A percentile compares a stretch with the other conserved stretches of the same genome.
These are phyloP conservation scores for Zychaea mexicana DNA, from an alignment of 371 early-diverging fungal species.

Conservation along the genomic window DNA sequence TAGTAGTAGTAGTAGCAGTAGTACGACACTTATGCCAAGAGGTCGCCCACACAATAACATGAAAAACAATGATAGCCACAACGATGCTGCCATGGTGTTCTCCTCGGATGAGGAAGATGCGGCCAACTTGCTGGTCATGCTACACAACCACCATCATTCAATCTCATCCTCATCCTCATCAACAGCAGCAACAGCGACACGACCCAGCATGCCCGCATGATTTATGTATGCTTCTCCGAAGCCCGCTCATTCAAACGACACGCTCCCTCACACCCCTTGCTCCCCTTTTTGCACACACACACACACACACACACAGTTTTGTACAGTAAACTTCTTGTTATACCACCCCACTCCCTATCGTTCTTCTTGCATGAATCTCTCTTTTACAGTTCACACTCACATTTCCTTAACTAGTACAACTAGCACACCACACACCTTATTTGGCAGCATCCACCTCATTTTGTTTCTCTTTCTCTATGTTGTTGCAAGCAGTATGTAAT, in stretches of 20 bases:
- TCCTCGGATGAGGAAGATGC: constrained; percentile 42
- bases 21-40: too few relatives aligned
- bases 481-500: background rate
- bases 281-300: too few relatives aligned
- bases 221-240: background rate
- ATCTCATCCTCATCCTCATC: background rate
- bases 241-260: background rate
- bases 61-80: background rate
- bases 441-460: background rate
- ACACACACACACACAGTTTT: too few relatives aligned
- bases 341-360: background rate
- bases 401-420: background rate
- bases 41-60: constrained; percentile 2
- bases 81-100: background rate
- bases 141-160: constrained; percentile 25
- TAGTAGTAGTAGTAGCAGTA: constrained; percentile 1
- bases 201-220: constrained; percentile 6
- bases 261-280: too few relatives aligned
- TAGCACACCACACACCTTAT: background rate
- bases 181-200: background rate
- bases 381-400: background rate
- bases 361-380: background rate
- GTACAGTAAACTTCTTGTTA: too few relatives aligned
- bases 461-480: background rate
- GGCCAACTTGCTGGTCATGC: constrained; percentile 48